Percentiles rank a stretch among this genome's conserved stretches.
phyloP scores from a whole-genome alignment of 495 filamentous ascomycete genomes.

The Achaetomiella virescens region DNA sequence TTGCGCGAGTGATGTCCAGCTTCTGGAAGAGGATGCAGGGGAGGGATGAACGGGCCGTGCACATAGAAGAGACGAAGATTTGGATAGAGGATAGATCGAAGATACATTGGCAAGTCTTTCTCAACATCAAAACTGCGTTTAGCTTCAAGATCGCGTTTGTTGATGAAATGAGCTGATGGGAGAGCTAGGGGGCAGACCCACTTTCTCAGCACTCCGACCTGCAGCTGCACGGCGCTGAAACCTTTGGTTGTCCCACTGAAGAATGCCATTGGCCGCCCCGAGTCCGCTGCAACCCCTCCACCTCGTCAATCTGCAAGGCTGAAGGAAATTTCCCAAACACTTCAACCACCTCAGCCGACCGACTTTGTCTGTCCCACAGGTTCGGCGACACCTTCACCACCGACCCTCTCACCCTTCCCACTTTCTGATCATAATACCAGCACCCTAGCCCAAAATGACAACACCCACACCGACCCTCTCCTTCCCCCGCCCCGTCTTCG shows the following conservation, averaged over 20 bases:
- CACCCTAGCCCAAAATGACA: conserved; percentile 4
- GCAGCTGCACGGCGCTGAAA: conserved; percentile 7
- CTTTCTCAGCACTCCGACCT: not conserved
- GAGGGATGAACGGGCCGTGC: not conserved
- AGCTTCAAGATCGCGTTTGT: not conserved
- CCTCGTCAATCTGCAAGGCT: conserved; percentile 16
- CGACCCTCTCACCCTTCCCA: no score
- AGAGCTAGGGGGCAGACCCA: not conserved
- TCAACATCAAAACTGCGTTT: not conserved
- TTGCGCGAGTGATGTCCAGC: conserved; percentile 33
- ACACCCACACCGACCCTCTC: conserved; percentile 45
- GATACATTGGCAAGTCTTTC: not conserved
- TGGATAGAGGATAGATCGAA: not conserved
- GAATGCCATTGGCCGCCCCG: conserved; percentile 1
- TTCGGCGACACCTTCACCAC: not conserved
- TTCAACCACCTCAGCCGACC: conserved; percentile 4
- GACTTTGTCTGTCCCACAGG: not conserved
- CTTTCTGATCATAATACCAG: not conserved
- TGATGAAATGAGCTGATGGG: not conserved
- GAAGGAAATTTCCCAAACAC: conserved; percentile 6
- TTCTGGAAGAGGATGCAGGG: conserved; percentile 31
- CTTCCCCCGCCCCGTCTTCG: conserved; percentile 76
- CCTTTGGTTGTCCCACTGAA: not conserved
- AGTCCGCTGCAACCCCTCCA: not conserved
- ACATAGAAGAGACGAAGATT: not conserved